These are phyloP conservation scores for Alternaria brassicae DNA, from an alignment of 2,329 filamentous ascomycete species.

Conservation along the genomic window DNA sequence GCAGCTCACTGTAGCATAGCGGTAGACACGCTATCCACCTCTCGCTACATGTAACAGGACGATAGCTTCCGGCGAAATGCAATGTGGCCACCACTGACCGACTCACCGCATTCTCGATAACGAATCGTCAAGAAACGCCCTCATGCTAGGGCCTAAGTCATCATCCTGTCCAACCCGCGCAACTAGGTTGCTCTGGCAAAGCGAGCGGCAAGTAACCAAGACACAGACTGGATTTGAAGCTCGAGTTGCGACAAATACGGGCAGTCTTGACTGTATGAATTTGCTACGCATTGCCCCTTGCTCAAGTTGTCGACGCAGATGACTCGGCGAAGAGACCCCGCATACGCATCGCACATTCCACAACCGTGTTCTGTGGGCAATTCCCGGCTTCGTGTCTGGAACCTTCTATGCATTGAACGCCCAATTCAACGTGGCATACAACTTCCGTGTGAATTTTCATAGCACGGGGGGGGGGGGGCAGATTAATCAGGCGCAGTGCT, in stretches of 20 bases:
- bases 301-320: neutral
- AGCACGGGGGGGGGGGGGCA: neutral
- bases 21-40: constrained; percentile 13
- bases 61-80: constrained; percentile 6
- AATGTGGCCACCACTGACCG: neutral
- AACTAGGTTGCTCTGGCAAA: neutral
- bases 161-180: neutral
- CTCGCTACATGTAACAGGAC: constrained; percentile 8
- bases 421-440: neutral
- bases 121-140: neutral
- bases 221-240: neutral
- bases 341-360: neutral
- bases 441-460: neutral
- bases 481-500: neutral
- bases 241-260: neutral
- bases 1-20: constrained; percentile 20
- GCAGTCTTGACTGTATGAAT: constrained; percentile 1
- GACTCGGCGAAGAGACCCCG: neutral
- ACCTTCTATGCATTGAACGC: neutral
- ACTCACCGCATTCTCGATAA: constrained; percentile 7
- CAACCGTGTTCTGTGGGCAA: neutral
- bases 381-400: neutral
- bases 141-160: neutral
- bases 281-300: neutral
- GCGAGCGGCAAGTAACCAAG: neutral